Evolutionary conservation across 768 basidiomycete genomes (phyloP).

Genomic region (Pleurotus djamor): DNA sequence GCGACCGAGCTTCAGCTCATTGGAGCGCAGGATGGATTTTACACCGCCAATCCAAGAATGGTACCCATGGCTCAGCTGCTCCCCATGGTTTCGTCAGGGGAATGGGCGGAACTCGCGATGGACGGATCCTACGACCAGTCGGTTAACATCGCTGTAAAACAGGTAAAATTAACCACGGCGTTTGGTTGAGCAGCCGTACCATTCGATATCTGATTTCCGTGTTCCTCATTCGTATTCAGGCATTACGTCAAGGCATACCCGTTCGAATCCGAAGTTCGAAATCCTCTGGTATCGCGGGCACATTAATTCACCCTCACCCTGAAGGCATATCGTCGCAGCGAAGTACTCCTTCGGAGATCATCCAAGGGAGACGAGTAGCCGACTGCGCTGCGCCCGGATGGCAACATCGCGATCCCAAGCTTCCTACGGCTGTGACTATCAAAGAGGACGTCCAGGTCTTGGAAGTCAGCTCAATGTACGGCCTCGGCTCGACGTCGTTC

Average conservation of each 20-base stretch:
- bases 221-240: slow-evolving; percentile 35
- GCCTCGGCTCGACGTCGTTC: slow-evolving; percentile 96
- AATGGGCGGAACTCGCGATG: slow-evolving; percentile 97
- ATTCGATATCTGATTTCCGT: not conserved
- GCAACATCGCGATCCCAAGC: slow-evolving; percentile 23
- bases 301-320: slow-evolving; percentile 86
- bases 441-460: slow-evolving; percentile 92
- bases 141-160: slow-evolving; percentile 98
- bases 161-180: slow-evolving; percentile 38
- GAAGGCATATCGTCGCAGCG: slow-evolving; percentile 37
- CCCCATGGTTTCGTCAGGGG: slow-evolving; percentile 91
- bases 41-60: slow-evolving; percentile 97
- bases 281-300: slow-evolving; percentile 85
- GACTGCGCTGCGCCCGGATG: slow-evolving; percentile 11
- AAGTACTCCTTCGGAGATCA: slow-evolving; percentile 11
- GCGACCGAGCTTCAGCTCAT: slow-evolving; percentile 97
- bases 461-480: slow-evolving; percentile 93
- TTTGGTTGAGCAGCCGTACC: not conserved
- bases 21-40: slow-evolving; percentile 99
- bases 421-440: slow-evolving; percentile 96
- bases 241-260: slow-evolving; percentile 85
- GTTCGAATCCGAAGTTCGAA: slow-evolving; percentile 98
- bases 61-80: slow-evolving; percentile 92
- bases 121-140: slow-evolving; percentile 97
- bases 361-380: not conserved